Evolutionary conservation across 2,329 filamentous ascomycete species (phyloP).

Genomic region (Orbilia javanica): DNA sequence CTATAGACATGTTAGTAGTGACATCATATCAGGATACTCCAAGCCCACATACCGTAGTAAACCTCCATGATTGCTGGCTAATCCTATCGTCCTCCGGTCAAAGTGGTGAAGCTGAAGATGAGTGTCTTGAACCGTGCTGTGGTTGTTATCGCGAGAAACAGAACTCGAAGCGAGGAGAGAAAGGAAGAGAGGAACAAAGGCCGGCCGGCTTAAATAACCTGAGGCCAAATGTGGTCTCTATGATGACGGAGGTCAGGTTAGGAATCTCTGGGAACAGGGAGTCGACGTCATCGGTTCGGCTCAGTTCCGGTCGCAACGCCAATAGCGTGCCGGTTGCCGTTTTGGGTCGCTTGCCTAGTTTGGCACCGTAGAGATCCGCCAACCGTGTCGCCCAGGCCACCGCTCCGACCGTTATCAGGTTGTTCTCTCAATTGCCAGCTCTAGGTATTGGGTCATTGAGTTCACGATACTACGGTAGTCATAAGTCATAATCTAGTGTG

Average conservation of each 20-base stretch:
- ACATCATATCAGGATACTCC: not conserved
- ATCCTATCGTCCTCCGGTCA: not conserved
- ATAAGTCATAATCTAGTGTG: not conserved
- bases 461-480: too few relatives aligned
- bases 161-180: not conserved
- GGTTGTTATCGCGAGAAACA: not conserved
- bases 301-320: not conserved
- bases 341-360: slow-evolving; percentile 45
- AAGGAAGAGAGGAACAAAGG: not conserved
- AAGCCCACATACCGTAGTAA: slow-evolving; percentile 38
- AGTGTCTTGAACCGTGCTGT: not conserved
- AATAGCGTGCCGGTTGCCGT: slow-evolving; percentile 12
- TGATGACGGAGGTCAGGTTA: slow-evolving; percentile 2
- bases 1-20: slow-evolving; percentile 19
- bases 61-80: slow-evolving; percentile 36
- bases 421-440: too few relatives aligned
- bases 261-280: slow-evolving; percentile 3
- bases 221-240: not conserved
- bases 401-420: too few relatives aligned
- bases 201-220: not conserved
- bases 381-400: not conserved
- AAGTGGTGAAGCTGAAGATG: not conserved
- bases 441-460: too few relatives aligned
- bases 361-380: slow-evolving; percentile 11
- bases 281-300: slow-evolving; percentile 45